Percentiles rank a stretch among this genome's conserved stretches.
These are phyloP conservation scores for Pontederia paniculata DNA, from an alignment of 176 grass and related monocot genomes.

Conservation along the genomic window DNA sequence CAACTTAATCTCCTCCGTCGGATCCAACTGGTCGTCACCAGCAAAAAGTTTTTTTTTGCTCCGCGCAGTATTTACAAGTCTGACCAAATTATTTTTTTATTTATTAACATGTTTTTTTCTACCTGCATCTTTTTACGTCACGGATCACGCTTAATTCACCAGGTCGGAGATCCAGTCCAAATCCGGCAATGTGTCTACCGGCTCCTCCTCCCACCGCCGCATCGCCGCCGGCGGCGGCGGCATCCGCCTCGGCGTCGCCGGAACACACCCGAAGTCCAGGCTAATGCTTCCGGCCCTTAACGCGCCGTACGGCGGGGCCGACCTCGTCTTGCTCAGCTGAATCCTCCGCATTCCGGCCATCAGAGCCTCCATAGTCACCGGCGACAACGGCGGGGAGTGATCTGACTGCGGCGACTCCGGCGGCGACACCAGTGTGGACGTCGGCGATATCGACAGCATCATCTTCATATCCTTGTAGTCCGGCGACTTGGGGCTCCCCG, in stretches of 20 bases:
- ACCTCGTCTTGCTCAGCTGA: neutral
- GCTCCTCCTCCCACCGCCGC: neutral
- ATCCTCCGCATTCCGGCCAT: neutral
- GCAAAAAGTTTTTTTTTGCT: too few relatives aligned
- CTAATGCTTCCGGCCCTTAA: neutral
- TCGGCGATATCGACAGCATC: neutral
- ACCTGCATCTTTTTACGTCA: too few relatives aligned
- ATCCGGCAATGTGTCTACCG: neutral
- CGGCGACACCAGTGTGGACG: neutral
- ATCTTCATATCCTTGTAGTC: neutral
- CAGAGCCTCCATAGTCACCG: neutral
- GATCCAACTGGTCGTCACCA: too few relatives aligned
- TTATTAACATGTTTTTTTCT: too few relatives aligned
- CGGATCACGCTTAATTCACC: neutral
- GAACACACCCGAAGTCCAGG: neutral
- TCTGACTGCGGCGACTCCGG: slow-evolving; percentile 1
- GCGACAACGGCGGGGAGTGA: neutral
- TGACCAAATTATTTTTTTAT: too few relatives aligned
- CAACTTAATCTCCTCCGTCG: too few relatives aligned
- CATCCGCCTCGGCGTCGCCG: neutral
- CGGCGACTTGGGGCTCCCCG: slow-evolving; percentile 1
- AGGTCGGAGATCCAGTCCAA: slow-evolving; percentile 8
- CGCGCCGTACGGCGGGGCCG: neutral
- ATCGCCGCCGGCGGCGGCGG: neutral
- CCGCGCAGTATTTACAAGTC: too few relatives aligned